phyloP scores from a whole-genome alignment of 805 yeast genomes.

The Starmerella asiatica region DNA sequence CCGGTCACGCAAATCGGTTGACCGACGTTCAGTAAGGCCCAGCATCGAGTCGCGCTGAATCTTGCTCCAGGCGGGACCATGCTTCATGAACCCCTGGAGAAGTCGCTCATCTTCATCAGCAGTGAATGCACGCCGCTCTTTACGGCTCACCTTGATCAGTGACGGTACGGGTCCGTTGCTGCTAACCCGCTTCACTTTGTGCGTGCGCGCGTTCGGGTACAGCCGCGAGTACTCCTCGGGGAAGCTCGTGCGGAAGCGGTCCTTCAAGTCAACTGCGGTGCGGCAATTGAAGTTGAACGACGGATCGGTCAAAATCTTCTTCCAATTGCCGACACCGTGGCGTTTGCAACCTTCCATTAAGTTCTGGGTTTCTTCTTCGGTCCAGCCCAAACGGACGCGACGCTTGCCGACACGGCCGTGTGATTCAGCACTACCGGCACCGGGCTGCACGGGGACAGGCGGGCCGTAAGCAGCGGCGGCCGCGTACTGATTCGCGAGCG shows the following conservation, averaged over 20 bases:
- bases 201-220: slow-evolving; percentile 35
- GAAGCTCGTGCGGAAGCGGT: slow-evolving; percentile 34
- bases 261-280: slow-evolving; percentile 35
- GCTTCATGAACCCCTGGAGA: slow-evolving; percentile 31
- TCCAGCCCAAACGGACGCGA: slow-evolving; percentile 31
- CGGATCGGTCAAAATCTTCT: slow-evolving; percentile 33
- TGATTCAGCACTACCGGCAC: slow-evolving; percentile 6
- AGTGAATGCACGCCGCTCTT: slow-evolving; percentile 32
- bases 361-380: slow-evolving; percentile 32
- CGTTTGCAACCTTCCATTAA: slow-evolving; percentile 33
- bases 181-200: slow-evolving; percentile 25
- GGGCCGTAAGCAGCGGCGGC: slow-evolving; percentile 20
- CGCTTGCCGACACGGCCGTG: slow-evolving; percentile 25
- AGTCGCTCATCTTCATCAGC: slow-evolving; percentile 33
- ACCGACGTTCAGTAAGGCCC: slow-evolving; percentile 30
- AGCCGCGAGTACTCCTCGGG: slow-evolving; percentile 34
- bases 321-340: slow-evolving; percentile 36
- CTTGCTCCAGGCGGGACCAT: slow-evolving; percentile 36
- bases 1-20: slow-evolving; percentile 34
- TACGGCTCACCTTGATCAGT: slow-evolving; percentile 33
- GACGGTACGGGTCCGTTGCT: slow-evolving; percentile 17
- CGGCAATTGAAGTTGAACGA: slow-evolving; percentile 31
- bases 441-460: slow-evolving; percentile 17
- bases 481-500: slow-evolving; percentile 18
- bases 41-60: slow-evolving; percentile 32